These are phyloP conservation scores for Eragrostis tef DNA, from an alignment of 202 grass and related monocot genomes.

Conservation along the genomic window DNA sequence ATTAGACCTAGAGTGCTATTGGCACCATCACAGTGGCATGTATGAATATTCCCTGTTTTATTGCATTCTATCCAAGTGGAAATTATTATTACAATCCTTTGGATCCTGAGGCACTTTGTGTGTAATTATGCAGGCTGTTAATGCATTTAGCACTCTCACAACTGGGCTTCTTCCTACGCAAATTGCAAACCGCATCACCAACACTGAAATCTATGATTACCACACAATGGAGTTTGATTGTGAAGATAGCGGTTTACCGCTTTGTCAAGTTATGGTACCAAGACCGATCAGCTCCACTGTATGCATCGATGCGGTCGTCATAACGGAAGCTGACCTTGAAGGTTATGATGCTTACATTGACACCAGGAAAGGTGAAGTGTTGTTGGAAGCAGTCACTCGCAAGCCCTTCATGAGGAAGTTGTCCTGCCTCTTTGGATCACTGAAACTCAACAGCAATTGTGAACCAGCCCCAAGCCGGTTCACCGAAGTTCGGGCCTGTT, in stretches of 20 bases:
- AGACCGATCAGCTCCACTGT: slow-evolving; percentile 42
- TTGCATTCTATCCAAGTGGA: slow-evolving; percentile 37
- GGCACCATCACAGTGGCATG: slow-evolving; percentile 80
- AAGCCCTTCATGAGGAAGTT: slow-evolving; percentile 75
- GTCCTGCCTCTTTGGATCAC: slow-evolving; percentile 72
- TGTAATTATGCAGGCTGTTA: slow-evolving; percentile 60
- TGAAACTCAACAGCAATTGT: slow-evolving; percentile 61
- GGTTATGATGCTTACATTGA: slow-evolving; percentile 64
- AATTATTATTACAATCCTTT: not conserved
- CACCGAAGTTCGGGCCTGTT: slow-evolving; percentile 62
- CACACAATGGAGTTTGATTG: slow-evolving; percentile 47
- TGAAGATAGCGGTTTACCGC: slow-evolving; percentile 52
- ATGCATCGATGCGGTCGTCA: slow-evolving; percentile 58
- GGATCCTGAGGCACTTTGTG: slow-evolving; percentile 15
- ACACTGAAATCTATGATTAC: slow-evolving; percentile 43
- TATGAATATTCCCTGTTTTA: slow-evolving; percentile 39
- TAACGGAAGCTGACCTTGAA: slow-evolving; percentile 87
- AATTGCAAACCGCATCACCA: slow-evolving; percentile 19
- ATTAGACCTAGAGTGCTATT: slow-evolving; percentile 82
- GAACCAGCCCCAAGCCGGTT: slow-evolving; percentile 57
- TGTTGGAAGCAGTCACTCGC: slow-evolving; percentile 40
- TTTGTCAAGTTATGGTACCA: slow-evolving; percentile 54
- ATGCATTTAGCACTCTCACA: slow-evolving; percentile 50
- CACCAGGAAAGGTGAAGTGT: slow-evolving; percentile 33
- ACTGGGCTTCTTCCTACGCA: slow-evolving; percentile 42